These are phyloP conservation scores for Albifimbria verrucaria DNA, from an alignment of 2,329 filamentous ascomycete species.

Conservation along the genomic window DNA sequence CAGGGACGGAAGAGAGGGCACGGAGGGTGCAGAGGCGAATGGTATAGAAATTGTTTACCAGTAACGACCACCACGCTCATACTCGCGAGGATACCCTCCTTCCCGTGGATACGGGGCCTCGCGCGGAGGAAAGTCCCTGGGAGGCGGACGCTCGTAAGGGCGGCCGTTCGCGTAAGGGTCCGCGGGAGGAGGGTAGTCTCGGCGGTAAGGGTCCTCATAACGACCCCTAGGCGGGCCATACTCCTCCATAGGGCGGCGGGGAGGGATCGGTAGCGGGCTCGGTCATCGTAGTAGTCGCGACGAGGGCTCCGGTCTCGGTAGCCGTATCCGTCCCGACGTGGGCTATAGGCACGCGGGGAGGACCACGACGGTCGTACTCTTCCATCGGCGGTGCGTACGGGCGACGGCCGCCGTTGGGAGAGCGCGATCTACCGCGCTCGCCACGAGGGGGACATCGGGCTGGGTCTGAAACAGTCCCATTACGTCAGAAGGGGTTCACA, in stretches of 20 bases:
- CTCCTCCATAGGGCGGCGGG: conserved; percentile 74
- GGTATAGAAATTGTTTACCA: conserved; percentile 37
- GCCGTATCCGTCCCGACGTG: conserved; percentile 66
- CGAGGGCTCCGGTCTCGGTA: conserved; percentile 87
- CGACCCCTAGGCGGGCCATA: conserved; percentile 67
- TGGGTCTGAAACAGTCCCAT: conserved; percentile 61
- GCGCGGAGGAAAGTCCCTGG: conserved; percentile 48
- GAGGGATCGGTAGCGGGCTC: conserved; percentile 79
- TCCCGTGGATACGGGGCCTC: conserved; percentile 37
- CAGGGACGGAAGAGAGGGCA: conserved; percentile 3
- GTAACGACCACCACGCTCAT: conserved; percentile 48
- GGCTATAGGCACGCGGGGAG: conserved; percentile 80
- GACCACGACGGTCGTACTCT: conserved; percentile 79
- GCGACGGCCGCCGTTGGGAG: conserved; percentile 52
- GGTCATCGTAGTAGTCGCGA: conserved; percentile 84
- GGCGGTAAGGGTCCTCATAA: conserved; percentile 75
- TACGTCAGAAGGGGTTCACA: conserved; percentile 17
- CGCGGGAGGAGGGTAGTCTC: conserved; percentile 63
- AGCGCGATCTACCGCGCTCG: conserved; percentile 76
- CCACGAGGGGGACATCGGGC: conserved; percentile 64
- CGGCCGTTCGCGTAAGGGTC: conserved; percentile 60
- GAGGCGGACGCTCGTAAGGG: conserved; percentile 49
- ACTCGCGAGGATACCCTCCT: conserved; percentile 41
- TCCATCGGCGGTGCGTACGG: conserved; percentile 68
- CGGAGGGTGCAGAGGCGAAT: background rate